Conservation (phyloP, 1,139 yeast genomes). For the Keqinozyma sinolaborantium region DNA sequence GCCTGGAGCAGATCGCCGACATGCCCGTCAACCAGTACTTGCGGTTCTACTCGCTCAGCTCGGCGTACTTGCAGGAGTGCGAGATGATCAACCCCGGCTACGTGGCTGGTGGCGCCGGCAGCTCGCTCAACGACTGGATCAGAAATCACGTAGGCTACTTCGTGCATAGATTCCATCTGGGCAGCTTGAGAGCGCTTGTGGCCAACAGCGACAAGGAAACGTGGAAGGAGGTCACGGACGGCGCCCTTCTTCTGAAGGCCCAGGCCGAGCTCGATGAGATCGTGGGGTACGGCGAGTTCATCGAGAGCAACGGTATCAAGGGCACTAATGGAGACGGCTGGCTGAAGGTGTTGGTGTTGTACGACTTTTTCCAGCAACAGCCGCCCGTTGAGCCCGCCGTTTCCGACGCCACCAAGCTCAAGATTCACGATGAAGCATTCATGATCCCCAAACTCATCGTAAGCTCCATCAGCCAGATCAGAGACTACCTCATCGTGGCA, state of each 20-base stretch:
- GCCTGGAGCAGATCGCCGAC: constrained; percentile 68
- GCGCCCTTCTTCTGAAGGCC: constrained; percentile 25
- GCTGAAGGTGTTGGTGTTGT: constrained; percentile 38
- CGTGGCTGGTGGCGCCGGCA: constrained; percentile 47
- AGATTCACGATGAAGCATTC: constrained; percentile 33
- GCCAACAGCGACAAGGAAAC: constrained; percentile 60
- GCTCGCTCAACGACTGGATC: constrained; percentile 59
- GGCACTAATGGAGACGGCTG: constrained; percentile 41
- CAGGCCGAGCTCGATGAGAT: constrained; percentile 59
- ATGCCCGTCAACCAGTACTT: constrained; percentile 55
- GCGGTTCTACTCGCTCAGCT: constrained; percentile 61
- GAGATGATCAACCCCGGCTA: constrained; percentile 79
- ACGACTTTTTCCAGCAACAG: constrained; percentile 9
- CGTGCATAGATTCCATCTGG: constrained; percentile 54
- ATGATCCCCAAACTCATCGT: constrained; percentile 43
- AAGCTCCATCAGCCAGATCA: constrained; percentile 32
- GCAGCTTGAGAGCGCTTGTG: constrained; percentile 42
- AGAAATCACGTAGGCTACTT: constrained; percentile 66
- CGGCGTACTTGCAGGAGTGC: constrained; percentile 75
- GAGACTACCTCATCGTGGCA: constrained; percentile 48
- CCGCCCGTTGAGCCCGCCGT: constrained; percentile 1
- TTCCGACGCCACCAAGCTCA: constrained; percentile 24
- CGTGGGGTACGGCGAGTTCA: constrained; percentile 45
- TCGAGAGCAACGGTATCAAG: constrained; percentile 24
- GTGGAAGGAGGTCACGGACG: constrained; percentile 65